Evolutionary conservation across 352 stramenopile genomes (phyloP).

Genomic region (Pythium phragmiticola): DNA sequence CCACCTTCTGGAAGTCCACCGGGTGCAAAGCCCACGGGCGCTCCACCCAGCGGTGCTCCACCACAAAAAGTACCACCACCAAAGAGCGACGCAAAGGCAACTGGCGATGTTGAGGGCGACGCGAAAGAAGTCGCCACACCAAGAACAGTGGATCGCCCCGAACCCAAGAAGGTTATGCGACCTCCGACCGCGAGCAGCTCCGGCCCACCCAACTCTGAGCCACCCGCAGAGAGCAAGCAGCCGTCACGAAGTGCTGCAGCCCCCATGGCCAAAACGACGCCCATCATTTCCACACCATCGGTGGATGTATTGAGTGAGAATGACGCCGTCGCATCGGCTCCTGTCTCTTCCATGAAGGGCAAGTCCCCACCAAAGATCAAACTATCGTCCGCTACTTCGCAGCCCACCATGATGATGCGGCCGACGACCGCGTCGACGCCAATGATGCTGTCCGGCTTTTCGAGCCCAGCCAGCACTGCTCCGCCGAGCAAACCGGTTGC

Average conservation of each 20-base stretch:
- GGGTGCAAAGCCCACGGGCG: constrained; percentile 19
- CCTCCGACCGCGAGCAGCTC: constrained; percentile 20
- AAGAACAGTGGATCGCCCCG: constrained; percentile 3
- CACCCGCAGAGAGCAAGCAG: constrained; percentile 18
- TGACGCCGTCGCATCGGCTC: constrained; percentile 24
- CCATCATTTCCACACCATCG: background rate
- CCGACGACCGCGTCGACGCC: constrained; percentile 3
- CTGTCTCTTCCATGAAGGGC: constrained; percentile 27
- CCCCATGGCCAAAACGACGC: constrained; percentile 30
- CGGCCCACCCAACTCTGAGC: background rate
- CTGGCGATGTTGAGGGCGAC: background rate
- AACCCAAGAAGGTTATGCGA: constrained; percentile 22
- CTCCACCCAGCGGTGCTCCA: constrained; percentile 22
- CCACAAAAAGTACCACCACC: constrained; percentile 15
- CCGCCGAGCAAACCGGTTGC: background rate
- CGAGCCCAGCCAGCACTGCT: background rate
- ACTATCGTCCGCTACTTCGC: background rate
- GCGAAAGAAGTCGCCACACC: constrained; percentile 21
- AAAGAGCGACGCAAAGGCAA: constrained; percentile 28
- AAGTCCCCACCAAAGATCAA: constrained; percentile 31
- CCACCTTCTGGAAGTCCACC: constrained; percentile 29
- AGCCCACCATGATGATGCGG: constrained; percentile 18
- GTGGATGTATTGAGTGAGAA: constrained; percentile 45
- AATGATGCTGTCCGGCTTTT: constrained; percentile 6
- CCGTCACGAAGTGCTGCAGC: constrained; percentile 7